These are phyloP conservation scores for Lachnum nothofagi DNA, from an alignment of 2,329 filamentous ascomycete species.

Conservation along the genomic window DNA sequence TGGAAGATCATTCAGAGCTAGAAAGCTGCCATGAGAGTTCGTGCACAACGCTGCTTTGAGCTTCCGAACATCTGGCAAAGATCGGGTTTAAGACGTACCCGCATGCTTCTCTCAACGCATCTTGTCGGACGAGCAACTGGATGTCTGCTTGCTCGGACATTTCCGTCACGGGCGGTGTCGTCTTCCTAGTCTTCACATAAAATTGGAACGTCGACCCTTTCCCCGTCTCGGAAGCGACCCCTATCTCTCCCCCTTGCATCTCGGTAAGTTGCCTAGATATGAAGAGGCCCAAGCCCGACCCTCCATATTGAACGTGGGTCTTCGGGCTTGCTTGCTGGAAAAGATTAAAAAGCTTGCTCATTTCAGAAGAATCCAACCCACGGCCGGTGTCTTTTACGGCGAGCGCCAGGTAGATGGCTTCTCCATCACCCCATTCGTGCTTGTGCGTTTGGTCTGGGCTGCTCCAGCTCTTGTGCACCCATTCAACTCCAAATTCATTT, in stretches of 20 bases:
- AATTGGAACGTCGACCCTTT: conserved; percentile 70
- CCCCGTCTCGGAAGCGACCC: conserved; percentile 60
- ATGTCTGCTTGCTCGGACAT: conserved; percentile 15
- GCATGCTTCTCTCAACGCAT: conserved; percentile 15
- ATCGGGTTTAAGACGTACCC: too few species aligned
- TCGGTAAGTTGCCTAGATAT: conserved; percentile 73
- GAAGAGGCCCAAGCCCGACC: conserved; percentile 71
- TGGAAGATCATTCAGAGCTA: too few species aligned
- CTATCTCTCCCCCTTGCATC: conserved; percentile 73
- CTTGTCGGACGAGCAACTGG: conserved; percentile 13
- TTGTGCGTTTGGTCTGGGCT: conserved; percentile 12
- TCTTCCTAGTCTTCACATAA: conserved; percentile 51
- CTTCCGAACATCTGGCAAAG: too few species aligned
- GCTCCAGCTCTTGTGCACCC: conserved; percentile 6
- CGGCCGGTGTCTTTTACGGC: conserved; percentile 74
- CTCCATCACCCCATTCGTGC: conserved; percentile 15
- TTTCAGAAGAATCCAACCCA: conserved; percentile 63
- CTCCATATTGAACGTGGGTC: conserved; percentile 74
- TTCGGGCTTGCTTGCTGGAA: conserved; percentile 73
- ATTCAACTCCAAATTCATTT: conserved; percentile 10
- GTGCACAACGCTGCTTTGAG: too few species aligned
- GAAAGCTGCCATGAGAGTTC: too few species aligned
- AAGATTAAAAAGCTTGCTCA: conserved; percentile 69
- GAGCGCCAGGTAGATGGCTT: conserved; percentile 63
- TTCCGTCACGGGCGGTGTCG: conserved; percentile 24